Conservation (phyloP, 768 basidiomycete genomes). For the Fomitopsis pulvina region DNA sequence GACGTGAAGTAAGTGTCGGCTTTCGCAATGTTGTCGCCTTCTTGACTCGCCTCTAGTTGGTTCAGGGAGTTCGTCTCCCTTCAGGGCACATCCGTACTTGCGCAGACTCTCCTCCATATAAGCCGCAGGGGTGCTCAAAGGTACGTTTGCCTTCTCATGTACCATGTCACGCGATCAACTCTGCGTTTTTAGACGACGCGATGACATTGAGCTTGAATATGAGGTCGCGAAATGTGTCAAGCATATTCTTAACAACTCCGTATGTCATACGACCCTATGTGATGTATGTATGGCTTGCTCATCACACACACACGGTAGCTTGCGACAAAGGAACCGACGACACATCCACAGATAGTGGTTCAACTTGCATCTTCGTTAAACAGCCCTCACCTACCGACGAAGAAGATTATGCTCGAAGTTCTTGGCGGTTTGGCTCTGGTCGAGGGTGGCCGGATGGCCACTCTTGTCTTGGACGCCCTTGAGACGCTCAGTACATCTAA, state of each 20-base stretch:
- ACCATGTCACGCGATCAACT: conserved; percentile 10
- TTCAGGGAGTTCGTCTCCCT: conserved; percentile 67
- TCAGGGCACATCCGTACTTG: conserved; percentile 81
- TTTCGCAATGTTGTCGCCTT: background rate
- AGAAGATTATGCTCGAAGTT: conserved; percentile 75
- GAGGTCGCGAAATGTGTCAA: conserved; percentile 87
- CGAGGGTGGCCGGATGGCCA: conserved; percentile 52
- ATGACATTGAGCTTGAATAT: conserved; percentile 71
- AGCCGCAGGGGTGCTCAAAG: conserved; percentile 62
- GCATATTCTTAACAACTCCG: conserved; percentile 66
- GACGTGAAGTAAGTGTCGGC: conserved; percentile 58
- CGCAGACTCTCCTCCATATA: conserved; percentile 68
- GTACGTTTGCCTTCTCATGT: conserved; percentile 29
- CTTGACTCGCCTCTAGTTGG: conserved; percentile 49
- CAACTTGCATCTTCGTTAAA: conserved; percentile 81
- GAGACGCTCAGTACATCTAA: conserved; percentile 68
- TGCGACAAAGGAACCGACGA: conserved; percentile 67
- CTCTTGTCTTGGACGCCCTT: conserved; percentile 68
- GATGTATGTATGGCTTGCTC: conserved; percentile 5
- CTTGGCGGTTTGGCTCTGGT: conserved; percentile 67
- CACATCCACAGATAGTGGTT: conserved; percentile 65
- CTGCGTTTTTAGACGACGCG: conserved; percentile 38
- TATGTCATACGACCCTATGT: conserved; percentile 25
- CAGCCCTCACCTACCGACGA: conserved; percentile 70
- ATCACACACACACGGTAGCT: conserved; percentile 32